Conservation (phyloP, 2,329 filamentous ascomycete species). For the Truncatella angustata region DNA sequence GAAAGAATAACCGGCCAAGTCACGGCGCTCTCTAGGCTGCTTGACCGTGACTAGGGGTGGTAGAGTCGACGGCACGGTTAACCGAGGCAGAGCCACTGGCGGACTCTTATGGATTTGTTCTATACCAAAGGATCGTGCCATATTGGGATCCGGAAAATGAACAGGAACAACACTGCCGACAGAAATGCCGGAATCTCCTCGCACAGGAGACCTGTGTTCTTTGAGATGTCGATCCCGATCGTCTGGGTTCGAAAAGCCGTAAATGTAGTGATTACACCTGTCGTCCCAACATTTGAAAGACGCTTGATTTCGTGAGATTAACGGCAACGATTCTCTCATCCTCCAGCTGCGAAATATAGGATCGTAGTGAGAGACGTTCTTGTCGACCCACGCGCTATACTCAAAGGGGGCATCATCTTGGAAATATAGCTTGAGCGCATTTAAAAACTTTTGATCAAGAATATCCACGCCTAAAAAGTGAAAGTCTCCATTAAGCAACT, state of each 20-base stretch:
- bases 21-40: slow-evolving; percentile 37
- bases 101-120: slow-evolving; percentile 35
- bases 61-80: slow-evolving; percentile 30
- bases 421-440: slow-evolving; percentile 34
- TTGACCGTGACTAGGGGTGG: slow-evolving; percentile 33
- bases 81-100: slow-evolving; percentile 39
- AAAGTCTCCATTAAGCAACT: neutral
- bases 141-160: slow-evolving; percentile 32
- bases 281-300: slow-evolving; percentile 57
- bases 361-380: slow-evolving; percentile 48
- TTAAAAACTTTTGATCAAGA: slow-evolving; percentile 37
- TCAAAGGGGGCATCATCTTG: slow-evolving; percentile 42
- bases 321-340: slow-evolving; percentile 34
- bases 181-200: slow-evolving; percentile 45
- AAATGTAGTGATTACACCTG: slow-evolving; percentile 56
- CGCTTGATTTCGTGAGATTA: slow-evolving; percentile 33
- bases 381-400: slow-evolving; percentile 52
- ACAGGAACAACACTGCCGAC: slow-evolving; percentile 35
- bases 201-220: slow-evolving; percentile 41
- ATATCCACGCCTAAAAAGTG: slow-evolving; percentile 40
- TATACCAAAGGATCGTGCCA: slow-evolving; percentile 25
- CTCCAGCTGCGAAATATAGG: slow-evolving; percentile 42
- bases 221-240: slow-evolving; percentile 51
- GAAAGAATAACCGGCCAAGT: slow-evolving; percentile 39
- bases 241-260: slow-evolving; percentile 50